Base-by-base conservation (phyloP, 495 filamentous ascomycete genomes). In the Glonium stellatum region DNA sequence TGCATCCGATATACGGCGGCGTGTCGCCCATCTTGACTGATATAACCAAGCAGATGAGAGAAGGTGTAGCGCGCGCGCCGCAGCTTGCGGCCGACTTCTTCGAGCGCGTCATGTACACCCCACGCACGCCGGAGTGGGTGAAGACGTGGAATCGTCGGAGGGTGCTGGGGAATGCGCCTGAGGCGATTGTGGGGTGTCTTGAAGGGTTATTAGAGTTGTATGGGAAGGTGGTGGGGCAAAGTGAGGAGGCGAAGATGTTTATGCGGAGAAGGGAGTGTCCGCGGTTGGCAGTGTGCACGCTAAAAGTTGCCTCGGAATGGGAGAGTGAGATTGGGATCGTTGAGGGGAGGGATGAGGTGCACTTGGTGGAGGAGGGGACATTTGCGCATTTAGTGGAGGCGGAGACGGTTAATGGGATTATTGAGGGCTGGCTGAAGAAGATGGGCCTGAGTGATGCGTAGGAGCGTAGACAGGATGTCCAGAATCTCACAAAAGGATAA, bases 371-470 rank as follows among this genome's bases (percentile, higher is more conserved):
- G 21, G 52, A 58, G 54, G 62, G 57, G 15, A 49, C 47, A n/a
- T 61, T 57, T 54, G 56, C 48, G 46, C 57, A 60, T 47, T 53
- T 65, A 25, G 58, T 65, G n/a, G 44, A 60, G 47, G 36, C n/a
- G 50, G 62, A 59, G 47, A 54, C 57, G 63, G 41, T 59, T 6
- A 41, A 25, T 35, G 57, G 18, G 15, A 34, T 36, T 12, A 41
- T 66, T 11, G 52, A 31, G 11, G 27, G 60, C 34, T 70, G 66
- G 59, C 50, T 68, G n/a, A 23, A 23, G n/a, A 50, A 23, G 47
- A 50, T 23, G 36, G 36, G n/a, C n/a, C n/a, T n/a, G n/a, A n/a
- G n/a, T n/a, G n/a, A n/a, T n/a, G n/a, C n/a, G n/a, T n/a, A n/a
- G n/a, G n/a, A n/a, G n/a, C n/a, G n/a, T n/a, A n/a, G n/a, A n/a